Evolutionary conservation across 2,329 filamentous ascomycete genomes (phyloP).

Genomic region (Hypomyces rosellus): DNA sequence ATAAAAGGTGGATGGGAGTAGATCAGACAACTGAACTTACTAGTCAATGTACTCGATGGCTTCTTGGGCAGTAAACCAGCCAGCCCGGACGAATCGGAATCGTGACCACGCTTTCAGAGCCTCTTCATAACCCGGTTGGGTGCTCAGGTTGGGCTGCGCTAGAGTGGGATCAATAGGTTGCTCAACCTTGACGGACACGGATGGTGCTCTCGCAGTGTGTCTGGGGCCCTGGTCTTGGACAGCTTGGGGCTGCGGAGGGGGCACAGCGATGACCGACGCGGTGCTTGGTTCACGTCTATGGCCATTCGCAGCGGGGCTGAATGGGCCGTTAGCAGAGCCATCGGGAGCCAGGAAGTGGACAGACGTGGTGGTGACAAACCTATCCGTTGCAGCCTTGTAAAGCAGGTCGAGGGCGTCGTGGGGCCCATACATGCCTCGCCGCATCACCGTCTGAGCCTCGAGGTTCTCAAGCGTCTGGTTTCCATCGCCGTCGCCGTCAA

Average conservation of each 20-base stretch:
- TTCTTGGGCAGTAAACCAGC: constrained; percentile 92
- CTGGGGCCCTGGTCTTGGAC: constrained; percentile 1
- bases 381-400: constrained; percentile 75
- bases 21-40: constrained; percentile 37
- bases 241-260: constrained; percentile 12
- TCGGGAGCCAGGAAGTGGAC: constrained; percentile 1
- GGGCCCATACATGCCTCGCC: constrained; percentile 74
- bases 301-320: constrained; percentile 17
- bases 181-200: constrained; percentile 12
- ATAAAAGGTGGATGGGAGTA: no score
- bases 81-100: constrained; percentile 90
- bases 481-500: constrained; percentile 43
- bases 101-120: constrained; percentile 84
- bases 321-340: constrained; percentile 6
- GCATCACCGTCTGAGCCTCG: constrained; percentile 59
- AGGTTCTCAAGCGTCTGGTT: constrained; percentile 59
- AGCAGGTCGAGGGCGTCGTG: constrained; percentile 89
- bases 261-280: constrained; percentile 17
- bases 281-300: constrained; percentile 27
- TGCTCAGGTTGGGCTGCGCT: constrained; percentile 36
- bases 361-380: constrained; percentile 31
- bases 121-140: constrained; percentile 54
- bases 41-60: constrained; percentile 93
- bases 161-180: constrained; percentile 42
- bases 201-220: constrained; percentile 8